These are phyloP conservation scores for Aspergillus pseudoterreus DNA, from an alignment of 2,329 filamentous ascomycete species.

Conservation along the genomic window DNA sequence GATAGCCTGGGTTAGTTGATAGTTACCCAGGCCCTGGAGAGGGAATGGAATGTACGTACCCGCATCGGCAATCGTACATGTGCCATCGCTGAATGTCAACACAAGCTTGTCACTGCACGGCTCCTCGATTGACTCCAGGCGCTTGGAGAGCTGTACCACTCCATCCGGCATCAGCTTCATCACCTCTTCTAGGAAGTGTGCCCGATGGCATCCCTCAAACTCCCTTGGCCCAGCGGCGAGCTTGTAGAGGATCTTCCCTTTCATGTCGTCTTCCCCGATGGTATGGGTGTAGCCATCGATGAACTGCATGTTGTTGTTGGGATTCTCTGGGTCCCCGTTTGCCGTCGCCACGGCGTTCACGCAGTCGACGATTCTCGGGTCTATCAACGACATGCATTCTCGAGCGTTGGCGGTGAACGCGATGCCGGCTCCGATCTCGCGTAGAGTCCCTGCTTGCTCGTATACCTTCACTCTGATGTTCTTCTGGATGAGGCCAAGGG, in stretches of 20 bases:
- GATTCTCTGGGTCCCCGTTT: conserved; percentile 9
- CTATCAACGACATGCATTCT: conserved; percentile 19
- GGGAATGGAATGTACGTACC: conserved; percentile 5
- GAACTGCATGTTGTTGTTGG: conserved; percentile 19
- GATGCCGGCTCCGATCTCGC: conserved; percentile 26
- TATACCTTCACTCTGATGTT: conserved; percentile 24
- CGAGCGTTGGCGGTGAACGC: conserved; percentile 19
- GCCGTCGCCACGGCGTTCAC: conserved; percentile 10
- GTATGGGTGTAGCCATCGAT: conserved; percentile 24
- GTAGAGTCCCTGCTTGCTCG: conserved; percentile 18
- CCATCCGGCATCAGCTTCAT: conserved; percentile 39
- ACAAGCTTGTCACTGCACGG: conserved; percentile 17
- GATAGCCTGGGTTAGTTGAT: conserved; percentile 7
- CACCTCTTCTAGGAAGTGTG: conserved; percentile 41
- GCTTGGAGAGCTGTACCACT: conserved; percentile 33
- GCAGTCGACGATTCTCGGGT: conserved; percentile 13
- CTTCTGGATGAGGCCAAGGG: conserved; percentile 20
- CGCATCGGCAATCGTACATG: conserved; percentile 40
- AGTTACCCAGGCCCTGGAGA: neutral
- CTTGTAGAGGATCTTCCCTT: conserved; percentile 14
- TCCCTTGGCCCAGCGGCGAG: conserved; percentile 12
- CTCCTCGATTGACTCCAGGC: conserved; percentile 29
- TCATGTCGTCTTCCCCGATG: conserved; percentile 2
- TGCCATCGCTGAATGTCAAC: conserved; percentile 46
- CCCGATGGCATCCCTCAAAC: conserved; percentile 33